Percentiles rank a stretch among this genome's conserved stretches.
Conservation (phyloP, 2,329 filamentous ascomycete species). For the Alternaria dauci region DNA sequence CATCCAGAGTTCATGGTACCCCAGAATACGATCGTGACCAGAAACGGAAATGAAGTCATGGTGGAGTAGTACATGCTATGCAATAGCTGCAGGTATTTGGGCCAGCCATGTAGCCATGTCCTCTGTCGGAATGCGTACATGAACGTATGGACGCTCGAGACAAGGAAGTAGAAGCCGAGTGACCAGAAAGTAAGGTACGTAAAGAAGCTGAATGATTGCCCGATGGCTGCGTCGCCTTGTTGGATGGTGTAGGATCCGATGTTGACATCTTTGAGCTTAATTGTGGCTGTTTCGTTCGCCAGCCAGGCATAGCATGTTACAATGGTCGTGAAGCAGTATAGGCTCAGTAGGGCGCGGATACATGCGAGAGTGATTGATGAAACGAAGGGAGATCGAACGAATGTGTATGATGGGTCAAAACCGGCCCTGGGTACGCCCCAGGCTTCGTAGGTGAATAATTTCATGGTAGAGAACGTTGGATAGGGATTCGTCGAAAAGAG, state of each 20-base stretch:
- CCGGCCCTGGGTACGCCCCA: conserved; percentile 31
- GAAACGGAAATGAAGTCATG: conserved; percentile 50
- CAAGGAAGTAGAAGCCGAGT: conserved; percentile 76
- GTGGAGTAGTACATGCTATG: conserved; percentile 50
- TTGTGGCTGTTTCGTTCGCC: conserved; percentile 27
- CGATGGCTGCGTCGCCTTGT: conserved; percentile 64
- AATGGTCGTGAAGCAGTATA: conserved; percentile 74
- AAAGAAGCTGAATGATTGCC: conserved; percentile 77
- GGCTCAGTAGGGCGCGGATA: conserved; percentile 57
- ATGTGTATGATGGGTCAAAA: conserved; percentile 64
- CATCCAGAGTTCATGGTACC: conserved; percentile 54
- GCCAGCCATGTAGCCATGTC: conserved; percentile 48
- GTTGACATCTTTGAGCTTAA: conserved; percentile 36
- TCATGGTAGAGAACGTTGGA: conserved; percentile 12
- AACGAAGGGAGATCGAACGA: conserved; percentile 81
- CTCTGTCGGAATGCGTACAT: conserved; percentile 59
- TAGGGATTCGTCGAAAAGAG: neutral
- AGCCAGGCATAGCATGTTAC: conserved; percentile 72
- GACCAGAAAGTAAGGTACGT: conserved; percentile 84
- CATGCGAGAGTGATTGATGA: conserved; percentile 67
- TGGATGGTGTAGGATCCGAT: conserved; percentile 64
- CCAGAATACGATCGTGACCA: conserved; percentile 54
- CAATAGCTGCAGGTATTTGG: conserved; percentile 40
- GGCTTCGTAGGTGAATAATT: conserved; percentile 26
- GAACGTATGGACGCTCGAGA: conserved; percentile 72